phyloP scores from a whole-genome alignment of 768 basidiomycete species.

The Russula emetica region DNA sequence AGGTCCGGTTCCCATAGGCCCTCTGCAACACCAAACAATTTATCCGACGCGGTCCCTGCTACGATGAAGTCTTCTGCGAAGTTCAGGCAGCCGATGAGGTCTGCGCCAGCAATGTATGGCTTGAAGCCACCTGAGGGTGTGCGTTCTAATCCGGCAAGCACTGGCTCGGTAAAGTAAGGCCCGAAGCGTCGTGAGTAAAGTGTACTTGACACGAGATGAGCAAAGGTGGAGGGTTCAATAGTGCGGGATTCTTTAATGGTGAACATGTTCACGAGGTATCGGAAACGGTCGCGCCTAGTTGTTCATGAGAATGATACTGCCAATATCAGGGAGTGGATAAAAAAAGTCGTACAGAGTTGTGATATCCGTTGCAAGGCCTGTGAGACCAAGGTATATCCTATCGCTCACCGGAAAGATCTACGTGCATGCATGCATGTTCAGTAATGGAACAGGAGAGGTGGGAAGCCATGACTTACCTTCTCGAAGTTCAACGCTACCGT shows the following conservation, averaged over 20 bases:
- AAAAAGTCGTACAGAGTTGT: conserved; percentile 66
- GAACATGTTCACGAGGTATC: conserved; percentile 97
- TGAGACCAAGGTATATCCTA: conserved; percentile 84
- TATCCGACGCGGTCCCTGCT: conserved; percentile 85
- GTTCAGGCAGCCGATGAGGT: conserved; percentile 90
- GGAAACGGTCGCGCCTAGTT: conserved; percentile 77
- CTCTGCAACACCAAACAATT: conserved; percentile 96
- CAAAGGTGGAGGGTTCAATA: conserved; percentile 94
- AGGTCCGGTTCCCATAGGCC: conserved; percentile 98
- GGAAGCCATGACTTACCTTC: conserved; percentile 53
- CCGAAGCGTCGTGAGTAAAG: conserved; percentile 95
- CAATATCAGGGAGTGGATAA: too few species aligned
- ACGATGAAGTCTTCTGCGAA: conserved; percentile 97
- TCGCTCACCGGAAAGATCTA: conserved; percentile 95
- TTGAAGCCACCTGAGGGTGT: conserved; percentile 65
- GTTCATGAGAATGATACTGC: background rate
- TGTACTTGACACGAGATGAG: conserved; percentile 91
- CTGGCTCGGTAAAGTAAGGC: conserved; percentile 95
- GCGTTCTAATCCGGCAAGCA: conserved; percentile 86
- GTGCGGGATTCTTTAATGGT: conserved; percentile 98
- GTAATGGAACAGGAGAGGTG: background rate
- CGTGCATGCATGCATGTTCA: conserved; percentile 26
- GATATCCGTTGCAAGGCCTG: conserved; percentile 92
- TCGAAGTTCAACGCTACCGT: conserved; percentile 90
- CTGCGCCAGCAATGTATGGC: conserved; percentile 94